Percentiles rank a stretch among this genome's conserved stretches.
phyloP scores from a whole-genome alignment of 177 flowering plant genomes.

The Vitis hybrid region DNA sequence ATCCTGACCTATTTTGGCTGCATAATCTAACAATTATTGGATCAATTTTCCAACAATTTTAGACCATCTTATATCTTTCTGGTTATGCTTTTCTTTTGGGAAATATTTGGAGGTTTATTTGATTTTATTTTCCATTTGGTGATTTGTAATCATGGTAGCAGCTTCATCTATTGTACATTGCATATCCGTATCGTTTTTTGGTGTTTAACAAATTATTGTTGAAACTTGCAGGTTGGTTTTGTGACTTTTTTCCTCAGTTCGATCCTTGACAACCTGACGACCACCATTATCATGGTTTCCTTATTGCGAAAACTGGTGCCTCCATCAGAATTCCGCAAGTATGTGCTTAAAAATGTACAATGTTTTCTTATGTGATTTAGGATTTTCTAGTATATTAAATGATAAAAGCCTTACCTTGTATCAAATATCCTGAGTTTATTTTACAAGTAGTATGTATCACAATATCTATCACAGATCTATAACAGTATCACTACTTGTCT shows the following conservation, averaged over 20 bases:
- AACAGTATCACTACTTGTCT: not conserved
- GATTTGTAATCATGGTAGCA: not conserved
- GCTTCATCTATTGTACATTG: not conserved
- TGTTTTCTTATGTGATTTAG: not conserved
- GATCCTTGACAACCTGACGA: slow-evolving; percentile 91
- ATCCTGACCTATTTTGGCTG: too few relatives aligned
- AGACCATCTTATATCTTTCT: not conserved
- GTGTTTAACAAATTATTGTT: slow-evolving; percentile 17
- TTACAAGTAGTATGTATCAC: not conserved
- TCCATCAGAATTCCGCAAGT: slow-evolving; percentile 95
- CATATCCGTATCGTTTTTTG: not conserved
- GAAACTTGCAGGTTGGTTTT: slow-evolving; percentile 74
- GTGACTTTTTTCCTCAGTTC: slow-evolving; percentile 96
- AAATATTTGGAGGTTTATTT: not conserved
- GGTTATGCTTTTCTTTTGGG: not conserved
- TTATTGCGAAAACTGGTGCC: slow-evolving; percentile 89
- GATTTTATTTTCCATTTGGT: not conserved
- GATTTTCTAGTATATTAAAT: not conserved
- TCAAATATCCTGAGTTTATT: not conserved
- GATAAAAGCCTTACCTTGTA: not conserved
- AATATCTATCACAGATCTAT: not conserved
- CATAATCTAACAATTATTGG: too few relatives aligned
- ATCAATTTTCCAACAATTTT: too few relatives aligned
- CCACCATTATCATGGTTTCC: slow-evolving; percentile 96
- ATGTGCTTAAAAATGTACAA: slow-evolving; percentile 28